A percentile compares a stretch with the other conserved stretches of the same genome.
Evolutionary conservation across 2,329 filamentous ascomycete species (phyloP).

Genomic region (Pseudomassariella vexata): DNA sequence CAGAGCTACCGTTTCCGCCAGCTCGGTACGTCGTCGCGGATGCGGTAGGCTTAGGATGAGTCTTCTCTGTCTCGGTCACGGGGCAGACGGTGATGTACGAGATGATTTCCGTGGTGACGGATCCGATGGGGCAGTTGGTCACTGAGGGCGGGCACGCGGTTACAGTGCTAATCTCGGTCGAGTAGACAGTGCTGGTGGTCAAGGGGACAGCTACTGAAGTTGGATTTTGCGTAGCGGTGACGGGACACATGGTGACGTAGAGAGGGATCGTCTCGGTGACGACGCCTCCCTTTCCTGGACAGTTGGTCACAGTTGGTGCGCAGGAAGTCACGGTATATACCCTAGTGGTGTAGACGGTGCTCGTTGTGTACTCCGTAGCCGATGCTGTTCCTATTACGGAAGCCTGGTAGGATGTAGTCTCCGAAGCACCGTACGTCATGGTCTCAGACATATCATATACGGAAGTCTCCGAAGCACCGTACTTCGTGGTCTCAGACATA

Average conservation of each 20-base stretch:
- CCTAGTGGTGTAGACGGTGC: slow-evolving; percentile 26
- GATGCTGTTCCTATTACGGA: too few relatives aligned
- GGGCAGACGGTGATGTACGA: slow-evolving; percentile 19
- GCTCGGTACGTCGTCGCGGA: background rate
- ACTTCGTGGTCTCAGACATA: too few relatives aligned
- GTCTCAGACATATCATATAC: too few relatives aligned
- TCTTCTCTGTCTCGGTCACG: slow-evolving; percentile 12
- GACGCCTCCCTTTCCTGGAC: slow-evolving; percentile 33
- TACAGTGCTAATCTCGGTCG: slow-evolving; percentile 21
- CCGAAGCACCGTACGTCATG: too few relatives aligned
- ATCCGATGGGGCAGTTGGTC: slow-evolving; percentile 18
- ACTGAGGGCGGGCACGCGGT: slow-evolving; percentile 19
- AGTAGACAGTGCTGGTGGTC: slow-evolving; percentile 18
- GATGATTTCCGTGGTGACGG: slow-evolving; percentile 19
- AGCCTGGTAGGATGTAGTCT: too few relatives aligned
- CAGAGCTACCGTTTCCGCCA: slow-evolving; percentile 7
- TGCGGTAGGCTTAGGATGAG: background rate
- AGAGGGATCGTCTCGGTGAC: slow-evolving; percentile 34
- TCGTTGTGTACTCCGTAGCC: slow-evolving; percentile 14
- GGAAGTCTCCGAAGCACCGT: too few relatives aligned
- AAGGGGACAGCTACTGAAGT: slow-evolving; percentile 23
- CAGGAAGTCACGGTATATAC: slow-evolving; percentile 27
- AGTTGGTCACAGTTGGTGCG: slow-evolving; percentile 27
- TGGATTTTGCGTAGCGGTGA: slow-evolving; percentile 27
- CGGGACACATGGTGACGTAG: slow-evolving; percentile 41